Evolutionary conservation across 192 early-diverging fungal genomes (phyloP), one percentile per base, ranked within the genome.

Genomic region (Backusella morwellensis): DNA sequence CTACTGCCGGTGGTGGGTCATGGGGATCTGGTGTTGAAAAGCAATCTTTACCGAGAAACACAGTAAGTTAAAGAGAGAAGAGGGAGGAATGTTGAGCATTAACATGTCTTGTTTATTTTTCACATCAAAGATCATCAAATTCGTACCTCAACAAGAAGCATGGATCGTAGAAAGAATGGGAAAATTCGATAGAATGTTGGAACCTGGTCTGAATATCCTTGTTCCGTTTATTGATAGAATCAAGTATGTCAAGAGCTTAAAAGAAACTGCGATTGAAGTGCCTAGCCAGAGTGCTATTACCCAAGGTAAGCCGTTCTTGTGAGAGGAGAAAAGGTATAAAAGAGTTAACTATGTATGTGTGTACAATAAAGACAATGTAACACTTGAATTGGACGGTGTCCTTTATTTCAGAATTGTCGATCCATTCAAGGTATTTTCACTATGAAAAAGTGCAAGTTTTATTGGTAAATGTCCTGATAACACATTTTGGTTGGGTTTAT

Each of bases 91-190:
- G 38, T 19, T 42, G 42, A 32, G 3, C 38, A 12, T 34, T 19
- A 59, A 11, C 19, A 17, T 41, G n/a, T 44, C 41, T n/a, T 42
- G 6, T 1, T 52, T 40, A 7, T 85, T 54, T 73, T 42, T 26
- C 2, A 12, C n/a, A 41, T 14, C 23, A 34, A 76, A 88, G 90
- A 77, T 95, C 17, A 82, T 99, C 80, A 97, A 98, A 86, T 99
- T 99, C 85, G 97, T 99, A 21, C 97, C 97, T 47, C 96, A 99
- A 85, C 96, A 98, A 82, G 96, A 98, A 84, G 95, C 97, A 6
- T 98, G 97, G 95, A 91, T 99, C 32, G 93, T 99, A 12, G 97
- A 99, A 86, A 92, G 97, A 32, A 97, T 99, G 93, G 97, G 97
- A 36, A 80, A 86, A 77, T 96, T 94, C 79, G 84, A 89, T 77